Base-by-base conservation (phyloP, 1,284 basidiomycete genomes). In the Moesziomyces sp. region DNA sequence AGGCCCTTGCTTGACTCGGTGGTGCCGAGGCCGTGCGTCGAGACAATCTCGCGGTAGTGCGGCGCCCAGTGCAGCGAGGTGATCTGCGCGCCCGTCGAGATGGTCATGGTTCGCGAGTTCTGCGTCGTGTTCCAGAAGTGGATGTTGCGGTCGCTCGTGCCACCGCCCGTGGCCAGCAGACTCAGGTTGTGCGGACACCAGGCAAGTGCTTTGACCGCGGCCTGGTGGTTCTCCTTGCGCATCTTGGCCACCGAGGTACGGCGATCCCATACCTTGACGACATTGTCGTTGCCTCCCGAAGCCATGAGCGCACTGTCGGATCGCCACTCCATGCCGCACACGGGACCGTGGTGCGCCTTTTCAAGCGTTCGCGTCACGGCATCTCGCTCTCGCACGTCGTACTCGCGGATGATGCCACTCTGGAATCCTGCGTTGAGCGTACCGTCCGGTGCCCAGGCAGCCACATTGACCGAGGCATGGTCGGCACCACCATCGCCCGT, bases 101-200 rank as follows among this genome's bases (percentile, higher is more conserved):
- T 83, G 38, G 77, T 77, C 57, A 80, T 76, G 35, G 76, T 74
- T 14, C 81, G 75, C 26, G 82, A 76, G 65, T 76, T 76, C 24
- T 79, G 74, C 23, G 81, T 81, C 44, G 81, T 81, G 61, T 83
- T 83, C 94, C 94, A 97, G 68, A 97, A 88, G 83, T 98, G 93
- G 77, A 98, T 93, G 24, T 91, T 93, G 43, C 93, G 92, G 83
- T 99, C 96, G 68, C 92, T 92, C 0, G 94, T 95, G 0, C 97
- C 97, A 1, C 97, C 97, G 0, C 97, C 97, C 0, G 92, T 91
- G 0, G 96, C 96, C 49, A 99, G 89, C 9, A 99, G 87, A 10
- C 92, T 91, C 0, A 91, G 89, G 86, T 96, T 93, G 94, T 96
- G 98, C 0, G 96, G 94, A 76, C 93, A 97, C 94, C 97, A 99